phyloP scores from a whole-genome alignment of 139 green algal genomes.

The Tetradesmus lagerheimii region DNA sequence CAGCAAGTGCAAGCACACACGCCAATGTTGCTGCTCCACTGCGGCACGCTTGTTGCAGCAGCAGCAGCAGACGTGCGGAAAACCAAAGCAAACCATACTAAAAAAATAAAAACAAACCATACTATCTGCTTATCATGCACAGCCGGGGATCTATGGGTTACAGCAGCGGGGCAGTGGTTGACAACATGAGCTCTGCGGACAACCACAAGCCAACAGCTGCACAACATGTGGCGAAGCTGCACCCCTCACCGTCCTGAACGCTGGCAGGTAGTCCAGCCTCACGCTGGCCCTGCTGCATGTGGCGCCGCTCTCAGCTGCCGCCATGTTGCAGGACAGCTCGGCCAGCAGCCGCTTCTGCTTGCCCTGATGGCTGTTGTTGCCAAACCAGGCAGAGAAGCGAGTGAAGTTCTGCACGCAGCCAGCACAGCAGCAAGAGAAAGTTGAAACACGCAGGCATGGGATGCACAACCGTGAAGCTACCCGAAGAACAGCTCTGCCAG shows the following conservation, averaged over 20 bases:
- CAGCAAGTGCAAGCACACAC: neutral
- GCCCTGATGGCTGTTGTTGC: slow-evolving; percentile 81
- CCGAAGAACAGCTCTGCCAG: neutral
- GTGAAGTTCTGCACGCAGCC: slow-evolving; percentile 78
- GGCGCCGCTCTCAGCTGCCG: slow-evolving; percentile 46
- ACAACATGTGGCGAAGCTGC: too few species aligned
- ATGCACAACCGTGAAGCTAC: too few species aligned
- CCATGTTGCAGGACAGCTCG: slow-evolving; percentile 90
- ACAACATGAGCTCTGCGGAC: neutral
- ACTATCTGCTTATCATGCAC: neutral
- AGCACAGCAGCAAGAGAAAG: neutral
- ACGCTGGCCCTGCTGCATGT: slow-evolving; percentile 50
- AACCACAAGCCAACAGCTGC: neutral
- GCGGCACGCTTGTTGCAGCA: neutral
- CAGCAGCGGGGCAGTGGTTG: too few species aligned
- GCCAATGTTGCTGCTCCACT: too few species aligned
- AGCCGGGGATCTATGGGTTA: too few species aligned
- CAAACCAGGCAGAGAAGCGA: slow-evolving; percentile 95
- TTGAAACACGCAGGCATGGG: neutral
- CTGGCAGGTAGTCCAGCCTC: slow-evolving; percentile 84
- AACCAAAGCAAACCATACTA: too few species aligned
- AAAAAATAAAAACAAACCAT: too few species aligned
- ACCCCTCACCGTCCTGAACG: slow-evolving; percentile 71
- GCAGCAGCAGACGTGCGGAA: too few species aligned
- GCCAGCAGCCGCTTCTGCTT: slow-evolving; percentile 94